Percentiles rank a stretch among this genome's conserved stretches.
phyloP scores from a whole-genome alignment of 2,329 filamentous ascomycete species.

The Fusarium oxysporum region DNA sequence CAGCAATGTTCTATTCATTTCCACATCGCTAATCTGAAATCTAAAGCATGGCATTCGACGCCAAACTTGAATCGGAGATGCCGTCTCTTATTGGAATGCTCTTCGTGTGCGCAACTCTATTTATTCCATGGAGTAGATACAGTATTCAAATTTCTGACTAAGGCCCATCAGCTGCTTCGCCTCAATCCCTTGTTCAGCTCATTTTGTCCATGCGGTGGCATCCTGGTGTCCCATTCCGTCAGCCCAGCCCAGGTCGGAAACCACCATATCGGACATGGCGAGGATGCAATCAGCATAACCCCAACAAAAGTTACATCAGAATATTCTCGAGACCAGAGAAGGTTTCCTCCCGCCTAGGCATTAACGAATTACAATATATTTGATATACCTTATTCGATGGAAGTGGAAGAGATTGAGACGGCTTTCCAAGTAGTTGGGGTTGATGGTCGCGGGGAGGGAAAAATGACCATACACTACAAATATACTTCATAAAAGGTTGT shows the following conservation, averaged over 20 bases:
- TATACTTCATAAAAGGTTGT: constrained; percentile 10
- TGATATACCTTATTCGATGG: background rate
- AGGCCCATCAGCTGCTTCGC: constrained; percentile 28
- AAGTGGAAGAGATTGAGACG: constrained; percentile 16
- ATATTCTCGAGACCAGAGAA: background rate
- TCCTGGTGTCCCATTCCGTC: constrained; percentile 19
- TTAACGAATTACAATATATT: background rate
- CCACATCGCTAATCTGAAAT: constrained; percentile 23
- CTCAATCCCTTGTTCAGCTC: constrained; percentile 31
- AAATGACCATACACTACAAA: constrained; percentile 17
- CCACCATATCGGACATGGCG: constrained; percentile 31
- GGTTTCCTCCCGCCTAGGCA: background rate
- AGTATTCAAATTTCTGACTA: constrained; percentile 10
- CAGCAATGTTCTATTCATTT: constrained; percentile 20
- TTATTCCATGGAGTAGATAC: background rate
- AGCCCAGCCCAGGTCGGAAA: constrained; percentile 15
- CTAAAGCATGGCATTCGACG: constrained; percentile 26
- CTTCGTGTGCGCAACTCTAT: constrained; percentile 26
- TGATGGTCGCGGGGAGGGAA: constrained; percentile 16
- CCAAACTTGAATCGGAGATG: constrained; percentile 28
- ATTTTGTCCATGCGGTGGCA: constrained; percentile 24
- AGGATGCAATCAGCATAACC: constrained; percentile 25
- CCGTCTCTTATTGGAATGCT: constrained; percentile 33
- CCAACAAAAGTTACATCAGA: constrained; percentile 3
- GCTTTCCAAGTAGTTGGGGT: background rate